phyloP scores from a whole-genome alignment of 306 rosid genomes.

The Glycine latifolia region DNA sequence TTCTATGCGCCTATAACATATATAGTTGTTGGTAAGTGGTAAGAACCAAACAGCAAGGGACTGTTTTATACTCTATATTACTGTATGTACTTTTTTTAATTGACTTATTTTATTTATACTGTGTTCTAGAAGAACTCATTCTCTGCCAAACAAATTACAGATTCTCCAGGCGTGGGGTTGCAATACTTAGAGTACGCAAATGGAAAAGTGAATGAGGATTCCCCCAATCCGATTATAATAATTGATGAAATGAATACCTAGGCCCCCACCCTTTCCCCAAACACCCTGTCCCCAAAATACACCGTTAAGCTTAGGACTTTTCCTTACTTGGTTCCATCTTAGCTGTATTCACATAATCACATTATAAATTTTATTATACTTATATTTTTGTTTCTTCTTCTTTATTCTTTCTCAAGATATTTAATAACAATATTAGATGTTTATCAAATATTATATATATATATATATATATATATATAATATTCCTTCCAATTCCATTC shows the following conservation, averaged over 20 bases:
- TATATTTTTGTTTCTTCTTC: too few relatives aligned
- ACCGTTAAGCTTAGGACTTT: conserved; percentile 22
- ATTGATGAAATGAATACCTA: conserved; percentile 35
- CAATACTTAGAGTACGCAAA: background rate
- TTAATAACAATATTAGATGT: too few relatives aligned
- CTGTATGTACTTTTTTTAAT: background rate
- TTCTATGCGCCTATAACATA: too few relatives aligned
- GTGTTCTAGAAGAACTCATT: conserved; percentile 15
- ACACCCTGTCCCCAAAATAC: conserved; percentile 54
- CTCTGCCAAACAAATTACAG: conserved; percentile 50
- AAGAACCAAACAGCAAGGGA: background rate
- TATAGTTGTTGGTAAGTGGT: background rate
- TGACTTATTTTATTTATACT: background rate
- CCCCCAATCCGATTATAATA: conserved; percentile 47
- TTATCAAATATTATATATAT: too few relatives aligned
- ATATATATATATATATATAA: too few relatives aligned
- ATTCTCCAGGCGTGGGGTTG: conserved; percentile 52
- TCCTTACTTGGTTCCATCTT: conserved; percentile 44
- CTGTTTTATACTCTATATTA: background rate
- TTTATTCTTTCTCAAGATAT: too few relatives aligned
- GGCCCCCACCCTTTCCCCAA: conserved; percentile 37
- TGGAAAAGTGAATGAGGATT: conserved; percentile 43
- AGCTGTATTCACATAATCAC: conserved; percentile 43
- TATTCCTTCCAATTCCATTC: too few relatives aligned
- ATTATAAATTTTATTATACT: too few relatives aligned